Percentiles rank a stretch among this genome's conserved stretches.
These are phyloP conservation scores for Sporisorium sorghi DNA, from an alignment of 1,284 basidiomycete genomes.

Conservation along the genomic window DNA sequence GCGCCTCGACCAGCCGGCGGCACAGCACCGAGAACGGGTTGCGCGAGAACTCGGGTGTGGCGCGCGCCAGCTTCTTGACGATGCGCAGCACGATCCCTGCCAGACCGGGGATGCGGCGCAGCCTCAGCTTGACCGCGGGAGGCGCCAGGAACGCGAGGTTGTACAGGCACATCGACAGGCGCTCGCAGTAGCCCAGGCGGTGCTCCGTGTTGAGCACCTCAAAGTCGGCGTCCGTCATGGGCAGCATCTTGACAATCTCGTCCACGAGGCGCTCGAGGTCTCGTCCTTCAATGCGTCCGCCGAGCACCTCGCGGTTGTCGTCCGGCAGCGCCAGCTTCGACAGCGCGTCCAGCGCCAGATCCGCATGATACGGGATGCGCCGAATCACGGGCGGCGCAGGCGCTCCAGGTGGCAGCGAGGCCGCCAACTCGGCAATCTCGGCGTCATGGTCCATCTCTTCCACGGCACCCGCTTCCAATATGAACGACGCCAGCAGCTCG, in stretches of 20 bases:
- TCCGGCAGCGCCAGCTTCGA: constrained; percentile 82
- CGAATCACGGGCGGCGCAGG: constrained; percentile 26
- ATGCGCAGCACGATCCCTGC: constrained; percentile 70
- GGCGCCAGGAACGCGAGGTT: constrained; percentile 86
- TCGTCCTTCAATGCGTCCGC: constrained; percentile 74
- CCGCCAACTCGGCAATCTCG: constrained; percentile 42
- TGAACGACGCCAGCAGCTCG: constrained; percentile 79
- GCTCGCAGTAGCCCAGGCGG: constrained; percentile 84
- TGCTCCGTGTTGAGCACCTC: constrained; percentile 76
- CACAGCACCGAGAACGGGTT: constrained; percentile 76
- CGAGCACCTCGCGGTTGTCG: constrained; percentile 81
- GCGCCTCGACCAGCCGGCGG: constrained; percentile 82
- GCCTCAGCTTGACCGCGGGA: constrained; percentile 77
- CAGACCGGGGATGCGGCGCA: constrained; percentile 74
- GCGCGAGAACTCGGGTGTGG: constrained; percentile 74
- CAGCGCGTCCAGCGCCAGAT: constrained; percentile 84
- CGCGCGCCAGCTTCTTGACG: constrained; percentile 69
- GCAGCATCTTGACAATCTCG: constrained; percentile 82
- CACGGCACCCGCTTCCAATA: constrained; percentile 78
- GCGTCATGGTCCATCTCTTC: constrained; percentile 75
- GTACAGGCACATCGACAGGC: constrained; percentile 83
- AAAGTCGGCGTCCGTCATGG: constrained; percentile 82
- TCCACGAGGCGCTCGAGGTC: constrained; percentile 78
- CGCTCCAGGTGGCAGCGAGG: constrained; percentile 25
- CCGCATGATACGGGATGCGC: constrained; percentile 74